phyloP scores from a whole-genome alignment of 331 rosid genomes.

The Acacia concinna region DNA sequence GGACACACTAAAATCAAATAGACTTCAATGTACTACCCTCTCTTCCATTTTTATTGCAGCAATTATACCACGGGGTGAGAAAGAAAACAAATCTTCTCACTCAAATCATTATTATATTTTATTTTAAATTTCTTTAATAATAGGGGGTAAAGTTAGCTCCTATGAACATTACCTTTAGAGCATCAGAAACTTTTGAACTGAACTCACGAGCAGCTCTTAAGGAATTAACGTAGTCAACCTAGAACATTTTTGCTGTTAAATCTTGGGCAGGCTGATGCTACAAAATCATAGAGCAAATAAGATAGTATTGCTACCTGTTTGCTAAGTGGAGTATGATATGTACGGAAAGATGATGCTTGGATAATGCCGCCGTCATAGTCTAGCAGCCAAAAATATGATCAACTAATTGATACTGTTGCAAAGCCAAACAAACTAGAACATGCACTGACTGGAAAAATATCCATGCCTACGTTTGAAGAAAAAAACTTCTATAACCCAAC shows the following conservation, averaged over 20 bases:
- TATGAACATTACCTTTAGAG: slow-evolving; percentile 63
- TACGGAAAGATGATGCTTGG: slow-evolving; percentile 92
- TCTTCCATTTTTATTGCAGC: slow-evolving; percentile 5
- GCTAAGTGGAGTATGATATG: slow-evolving; percentile 94
- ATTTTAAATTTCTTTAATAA: not conserved
- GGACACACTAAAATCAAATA: slow-evolving; percentile 20
- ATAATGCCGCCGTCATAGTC: slow-evolving; percentile 75
- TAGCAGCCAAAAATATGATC: slow-evolving; percentile 34
- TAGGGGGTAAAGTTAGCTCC: not conserved
- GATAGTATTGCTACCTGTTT: slow-evolving; percentile 68
- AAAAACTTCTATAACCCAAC: slow-evolving; percentile 31
- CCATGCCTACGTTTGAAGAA: slow-evolving; percentile 2
- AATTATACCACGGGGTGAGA: slow-evolving; percentile 15
- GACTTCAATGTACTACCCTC: slow-evolving; percentile 3
- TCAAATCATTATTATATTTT: slow-evolving; percentile 13
- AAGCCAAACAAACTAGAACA: slow-evolving; percentile 9
- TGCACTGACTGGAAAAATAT: not conserved
- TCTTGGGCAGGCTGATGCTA: slow-evolving; percentile 22
- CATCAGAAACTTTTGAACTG: slow-evolving; percentile 83
- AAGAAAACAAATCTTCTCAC: not conserved
- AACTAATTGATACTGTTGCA: slow-evolving; percentile 21
- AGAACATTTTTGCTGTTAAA: slow-evolving; percentile 33
- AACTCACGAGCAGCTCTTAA: slow-evolving; percentile 96
- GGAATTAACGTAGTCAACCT: slow-evolving; percentile 86
- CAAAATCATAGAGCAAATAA: slow-evolving; percentile 12